Evolutionary conservation across 108 stramenopile genomes (phyloP), one percentile per base, ranked within the genome.

Genomic region (Nitzschia inconspicua): DNA sequence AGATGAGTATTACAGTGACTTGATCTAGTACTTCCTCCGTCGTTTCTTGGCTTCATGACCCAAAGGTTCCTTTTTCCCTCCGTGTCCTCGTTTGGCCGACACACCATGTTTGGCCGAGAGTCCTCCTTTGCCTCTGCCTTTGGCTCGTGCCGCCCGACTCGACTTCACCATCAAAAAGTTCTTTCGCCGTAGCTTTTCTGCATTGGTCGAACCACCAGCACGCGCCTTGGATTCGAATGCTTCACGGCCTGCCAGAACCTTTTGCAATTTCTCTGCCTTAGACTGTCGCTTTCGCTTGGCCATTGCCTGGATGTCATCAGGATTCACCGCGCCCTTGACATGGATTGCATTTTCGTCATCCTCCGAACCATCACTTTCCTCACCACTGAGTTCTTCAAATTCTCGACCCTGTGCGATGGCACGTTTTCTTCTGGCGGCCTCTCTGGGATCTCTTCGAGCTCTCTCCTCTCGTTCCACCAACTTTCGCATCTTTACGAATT

Each of bases 181-280:
- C 85, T 96, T 96, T 49, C 75, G 88, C 40, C 93, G 70, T 56
- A 67, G 71, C 76, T 96, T 96, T 69, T 96, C 95, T 8, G 75
- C 85, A 66, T 96, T 96, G 24, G 93, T 96, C 19, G 84, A 83
- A 37, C 95, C 95, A 40, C 95, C 95, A 24, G 73, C 79, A 14
- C 93, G 84, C 31, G 61, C 71, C 62, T 86, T 91, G 44, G 70
- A 44, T 70, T 94, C 88, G 63, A 87, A 91, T 48, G 84, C 76
- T 14, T 80, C 59, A 14, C 93, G 69, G 14, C 89, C 93, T 11
- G 80, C 79, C 22, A 89, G 42, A 27, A 90, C 82, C 70, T 80
- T 84, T 35, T 85, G 63, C 24, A 94, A 62, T 48, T 76, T 73
- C 44, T 89, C 89, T 13, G 87, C 85, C 78, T 94, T 94, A 59